Percentiles rank a stretch among this genome's conserved stretches.
Evolutionary conservation across 305 asterid genomes (phyloP).

Genomic region (Nicotiana rustica): DNA sequence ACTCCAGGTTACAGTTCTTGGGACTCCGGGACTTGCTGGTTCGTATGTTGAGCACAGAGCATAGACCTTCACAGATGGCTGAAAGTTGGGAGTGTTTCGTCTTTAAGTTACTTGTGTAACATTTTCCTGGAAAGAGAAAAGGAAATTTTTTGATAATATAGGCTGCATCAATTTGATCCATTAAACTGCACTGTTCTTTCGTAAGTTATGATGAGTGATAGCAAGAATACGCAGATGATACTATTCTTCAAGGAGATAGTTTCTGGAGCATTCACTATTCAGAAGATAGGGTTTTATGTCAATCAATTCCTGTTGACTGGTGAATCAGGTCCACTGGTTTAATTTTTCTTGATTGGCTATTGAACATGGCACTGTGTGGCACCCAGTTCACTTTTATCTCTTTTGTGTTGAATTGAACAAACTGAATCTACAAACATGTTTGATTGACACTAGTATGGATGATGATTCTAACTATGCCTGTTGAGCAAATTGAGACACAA

Average conservation of each 20-base stretch:
- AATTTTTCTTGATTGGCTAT: not conserved
- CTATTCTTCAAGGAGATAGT: conserved; percentile 1
- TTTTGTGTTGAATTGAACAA: conserved; percentile 2
- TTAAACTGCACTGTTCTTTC: not conserved
- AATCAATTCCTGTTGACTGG: not conserved
- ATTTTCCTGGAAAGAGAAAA: not conserved
- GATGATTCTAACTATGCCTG: not conserved
- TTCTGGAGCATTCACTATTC: not conserved
- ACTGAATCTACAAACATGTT: not conserved
- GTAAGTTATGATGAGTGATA: not conserved
- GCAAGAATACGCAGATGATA: not conserved
- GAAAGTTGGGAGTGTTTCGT: not conserved
- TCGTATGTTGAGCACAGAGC: conserved; percentile 94
- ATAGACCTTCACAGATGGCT: conserved; percentile 35
- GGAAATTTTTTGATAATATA: not conserved
- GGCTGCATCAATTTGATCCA: not conserved
- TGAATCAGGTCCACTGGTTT: not conserved
- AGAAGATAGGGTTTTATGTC: not conserved
- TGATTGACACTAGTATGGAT: not conserved
- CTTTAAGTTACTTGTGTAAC: not conserved
- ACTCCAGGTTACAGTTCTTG: conserved; percentile 85
- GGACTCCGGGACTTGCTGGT: conserved; percentile 94
- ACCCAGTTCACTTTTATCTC: not conserved
- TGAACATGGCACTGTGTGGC: not conserved
- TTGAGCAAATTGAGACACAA: not conserved